A percentile compares a stretch with the other conserved stretches of the same genome.
These are phyloP conservation scores for Pouteria campechiana DNA, from an alignment of 179 eudicot species.

Conservation along the genomic window DNA sequence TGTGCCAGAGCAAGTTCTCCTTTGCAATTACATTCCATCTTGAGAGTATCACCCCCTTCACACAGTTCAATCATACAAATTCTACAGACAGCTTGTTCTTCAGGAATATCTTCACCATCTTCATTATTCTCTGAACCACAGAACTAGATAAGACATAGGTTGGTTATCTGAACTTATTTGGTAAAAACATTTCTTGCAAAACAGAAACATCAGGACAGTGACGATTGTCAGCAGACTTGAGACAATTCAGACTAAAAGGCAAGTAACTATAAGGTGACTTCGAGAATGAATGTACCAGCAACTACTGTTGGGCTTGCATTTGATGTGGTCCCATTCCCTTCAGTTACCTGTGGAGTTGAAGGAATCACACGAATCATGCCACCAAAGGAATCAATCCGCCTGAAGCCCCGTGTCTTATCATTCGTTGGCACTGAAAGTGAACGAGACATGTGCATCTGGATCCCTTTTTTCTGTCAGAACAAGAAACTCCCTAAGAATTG, in stretches of 20 bases:
- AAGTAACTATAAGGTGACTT: neutral
- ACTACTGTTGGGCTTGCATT: conserved; percentile 18
- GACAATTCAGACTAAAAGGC: too few relatives aligned
- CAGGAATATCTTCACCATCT: conserved; percentile 72
- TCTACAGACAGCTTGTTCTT: conserved; percentile 97
- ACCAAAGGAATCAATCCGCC: conserved; percentile 35
- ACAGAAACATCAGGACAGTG: too few relatives aligned
- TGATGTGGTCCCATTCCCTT: conserved; percentile 21
- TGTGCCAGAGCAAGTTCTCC: conserved; percentile 94
- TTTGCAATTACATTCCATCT: conserved; percentile 88
- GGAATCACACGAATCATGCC: conserved; percentile 66
- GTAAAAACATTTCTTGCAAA: too few relatives aligned
- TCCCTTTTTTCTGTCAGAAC: conserved; percentile 42
- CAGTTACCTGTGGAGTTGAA: conserved; percentile 61
- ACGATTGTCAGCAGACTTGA: too few relatives aligned
- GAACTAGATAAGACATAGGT: conserved; percentile 27
- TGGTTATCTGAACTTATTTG: conserved; percentile 13
- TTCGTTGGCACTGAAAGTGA: conserved; percentile 73
- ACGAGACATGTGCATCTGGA: conserved; percentile 32
- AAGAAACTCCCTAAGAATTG: too few relatives aligned
- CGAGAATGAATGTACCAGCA: conserved; percentile 39
- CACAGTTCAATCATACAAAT: conserved; percentile 72
- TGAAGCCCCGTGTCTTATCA: conserved; percentile 44
- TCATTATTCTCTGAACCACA: conserved; percentile 36
- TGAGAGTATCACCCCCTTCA: conserved; percentile 82